These are phyloP conservation scores for Cladosporium sp. DNA, from an alignment of 2,329 filamentous ascomycete genomes.

Conservation along the genomic window DNA sequence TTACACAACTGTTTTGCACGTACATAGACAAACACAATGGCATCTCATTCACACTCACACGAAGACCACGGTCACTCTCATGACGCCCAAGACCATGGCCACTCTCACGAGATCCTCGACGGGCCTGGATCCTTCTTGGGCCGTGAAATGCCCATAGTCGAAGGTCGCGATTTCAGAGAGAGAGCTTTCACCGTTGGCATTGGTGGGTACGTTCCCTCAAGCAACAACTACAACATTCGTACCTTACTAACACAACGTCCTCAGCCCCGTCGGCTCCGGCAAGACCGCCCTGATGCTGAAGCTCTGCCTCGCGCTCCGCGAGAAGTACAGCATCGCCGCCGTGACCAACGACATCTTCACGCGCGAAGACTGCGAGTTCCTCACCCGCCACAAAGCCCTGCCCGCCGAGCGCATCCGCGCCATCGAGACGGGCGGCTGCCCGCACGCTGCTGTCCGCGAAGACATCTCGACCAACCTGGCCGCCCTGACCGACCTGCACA, in stretches of 20 bases:
- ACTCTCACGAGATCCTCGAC: constrained; percentile 92
- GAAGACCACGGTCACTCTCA: constrained; percentile 43
- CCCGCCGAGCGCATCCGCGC: constrained; percentile 82
- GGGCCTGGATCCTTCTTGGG: constrained; percentile 87
- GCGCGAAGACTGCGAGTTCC: constrained; percentile 94
- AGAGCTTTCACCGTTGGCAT: constrained; percentile 96
- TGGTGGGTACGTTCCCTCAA: constrained; percentile 68
- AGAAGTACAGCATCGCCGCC: constrained; percentile 81
- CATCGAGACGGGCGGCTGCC: constrained; percentile 96
- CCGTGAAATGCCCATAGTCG: constrained; percentile 89
- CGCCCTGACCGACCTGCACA: constrained; percentile 85
- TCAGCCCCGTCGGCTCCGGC: constrained; percentile 88
- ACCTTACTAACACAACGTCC: not conserved
- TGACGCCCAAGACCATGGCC: constrained; percentile 73
- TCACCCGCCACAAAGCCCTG: constrained; percentile 81
- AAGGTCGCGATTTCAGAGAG: constrained; percentile 83
- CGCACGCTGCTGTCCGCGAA: constrained; percentile 94
- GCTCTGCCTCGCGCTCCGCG: constrained; percentile 80
- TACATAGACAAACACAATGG: constrained; percentile 20
- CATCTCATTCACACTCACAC: constrained; percentile 50
- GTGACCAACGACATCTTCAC: constrained; percentile 99
- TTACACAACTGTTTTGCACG: not conserved
- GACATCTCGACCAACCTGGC: constrained; percentile 94
- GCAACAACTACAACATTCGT: not conserved
- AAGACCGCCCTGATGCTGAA: constrained; percentile 97